Evolutionary conservation across 345 rosid genomes (phyloP), one percentile per base, ranked within the genome.

Genomic region (Iberis pinnata): DNA sequence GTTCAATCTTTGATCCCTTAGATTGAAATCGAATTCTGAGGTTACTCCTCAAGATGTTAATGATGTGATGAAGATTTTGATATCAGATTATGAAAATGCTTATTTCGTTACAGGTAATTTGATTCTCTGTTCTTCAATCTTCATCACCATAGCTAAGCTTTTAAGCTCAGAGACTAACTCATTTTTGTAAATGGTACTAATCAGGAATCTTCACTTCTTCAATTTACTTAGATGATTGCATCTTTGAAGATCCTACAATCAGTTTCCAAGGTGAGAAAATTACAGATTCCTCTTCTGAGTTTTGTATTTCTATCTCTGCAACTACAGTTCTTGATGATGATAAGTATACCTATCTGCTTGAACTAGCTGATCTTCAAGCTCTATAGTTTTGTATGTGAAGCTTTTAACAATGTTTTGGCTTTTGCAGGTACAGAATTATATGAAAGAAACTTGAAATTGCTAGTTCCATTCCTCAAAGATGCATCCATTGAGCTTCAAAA

Each of bases 191-290:
- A 12, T 60, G 71, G 35, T 26, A 8, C n/a, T 26, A 38, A 48
- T n/a, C 18, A 90, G 96, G 96, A 62, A 66, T 63, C 62, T 87
- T 87, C 72, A 78, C 90, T 60, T 56, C 72, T 65, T 75, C 44
- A 6, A 70, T 84, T 41, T 87, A 82, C 46, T 69, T 74, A 12
- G 76, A 82, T 60, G 96, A 84, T 56, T 87, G 96, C 51, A 46
- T 78, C 52, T 90, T 87, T n/a, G 95, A 80, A 70, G 98, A 86
- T 49, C 98, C 95, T 8, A 90, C 98, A 36, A 84, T 90, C 32
- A 82, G 80, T 55, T 90, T 86, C 49, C 80, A 44, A 48, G 98
- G 94, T 90, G 58, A 72, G 33, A 6, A 22, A 22, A 2, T 22
- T 6, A 6, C 25, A 22, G 25, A 22, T 2, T 22, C 25, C 4